phyloP scores from a whole-genome alignment of 2,329 filamentous ascomycete genomes.

The Beauveria australis region DNA sequence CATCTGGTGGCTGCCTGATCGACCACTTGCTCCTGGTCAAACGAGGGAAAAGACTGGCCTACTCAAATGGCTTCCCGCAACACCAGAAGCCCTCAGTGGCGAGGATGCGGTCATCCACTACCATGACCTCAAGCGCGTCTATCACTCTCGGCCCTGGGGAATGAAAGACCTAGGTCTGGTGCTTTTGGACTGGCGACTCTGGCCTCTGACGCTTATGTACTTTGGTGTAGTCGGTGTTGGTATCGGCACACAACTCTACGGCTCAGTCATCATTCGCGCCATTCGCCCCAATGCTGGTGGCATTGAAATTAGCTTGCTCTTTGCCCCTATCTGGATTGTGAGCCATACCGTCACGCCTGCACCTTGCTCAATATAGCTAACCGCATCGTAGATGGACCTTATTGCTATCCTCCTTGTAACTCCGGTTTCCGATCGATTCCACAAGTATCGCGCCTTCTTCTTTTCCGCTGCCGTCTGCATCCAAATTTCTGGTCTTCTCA shows the following conservation, averaged over 20 bases:
- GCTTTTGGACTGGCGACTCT: slow-evolving; percentile 78
- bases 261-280: slow-evolving; percentile 73
- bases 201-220: slow-evolving; percentile 84
- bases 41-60: slow-evolving; percentile 40
- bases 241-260: slow-evolving; percentile 83
- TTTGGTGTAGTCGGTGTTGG: slow-evolving; percentile 91
- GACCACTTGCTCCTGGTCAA: slow-evolving; percentile 67
- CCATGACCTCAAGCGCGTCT: slow-evolving; percentile 70
- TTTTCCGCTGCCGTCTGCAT: slow-evolving; percentile 69
- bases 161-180: slow-evolving; percentile 61
- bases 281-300: slow-evolving; percentile 67
- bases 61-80: slow-evolving; percentile 58
- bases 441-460: slow-evolving; percentile 69
- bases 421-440: slow-evolving; percentile 80
- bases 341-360: slow-evolving; percentile 25
- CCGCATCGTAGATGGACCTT: slow-evolving; percentile 60
- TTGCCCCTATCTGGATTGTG: slow-evolving; percentile 88
- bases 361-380: neutral
- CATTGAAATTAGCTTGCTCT: slow-evolving; percentile 71
- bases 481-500: slow-evolving; percentile 74
- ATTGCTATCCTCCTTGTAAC: slow-evolving; percentile 80
- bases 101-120: slow-evolving; percentile 78
- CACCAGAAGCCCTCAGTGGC: slow-evolving; percentile 63
- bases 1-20: slow-evolving; percentile 86
- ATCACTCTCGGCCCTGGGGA: slow-evolving; percentile 67